Evolutionary conservation across 805 yeast genomes (phyloP).

Genomic region (Cyberlindnera mycetangii): DNA sequence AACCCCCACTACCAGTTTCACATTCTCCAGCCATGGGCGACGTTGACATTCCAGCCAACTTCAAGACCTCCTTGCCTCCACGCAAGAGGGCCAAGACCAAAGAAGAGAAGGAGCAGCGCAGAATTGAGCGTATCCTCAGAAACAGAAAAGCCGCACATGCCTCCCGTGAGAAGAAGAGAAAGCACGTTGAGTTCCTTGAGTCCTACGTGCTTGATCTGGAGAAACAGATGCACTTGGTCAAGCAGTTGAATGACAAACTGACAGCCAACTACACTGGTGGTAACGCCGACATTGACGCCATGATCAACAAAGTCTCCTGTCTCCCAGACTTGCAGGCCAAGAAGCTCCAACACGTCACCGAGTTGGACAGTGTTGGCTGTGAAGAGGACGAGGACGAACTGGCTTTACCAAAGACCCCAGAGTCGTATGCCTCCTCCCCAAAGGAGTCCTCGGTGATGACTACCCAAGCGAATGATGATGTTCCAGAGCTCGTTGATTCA

Average conservation of each 20-base stretch:
- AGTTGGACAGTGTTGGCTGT: conserved; percentile 17
- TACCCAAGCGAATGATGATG: conserved; percentile 4
- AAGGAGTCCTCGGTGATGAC: conserved; percentile 11
- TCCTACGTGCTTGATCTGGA: conserved; percentile 27
- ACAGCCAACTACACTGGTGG: conserved; percentile 21
- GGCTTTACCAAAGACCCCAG: conserved; percentile 29
- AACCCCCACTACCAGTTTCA: not conserved
- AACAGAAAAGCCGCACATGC: conserved; percentile 98
- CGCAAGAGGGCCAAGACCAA: conserved; percentile 94
- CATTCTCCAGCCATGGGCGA: conserved; percentile 19
- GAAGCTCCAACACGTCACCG: conserved; percentile 22
- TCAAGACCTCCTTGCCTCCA: conserved; percentile 71
- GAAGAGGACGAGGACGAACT: conserved; percentile 6
- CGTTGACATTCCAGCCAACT: conserved; percentile 33
- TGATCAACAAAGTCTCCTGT: conserved; percentile 10
- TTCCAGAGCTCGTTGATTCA: conserved; percentile 18
- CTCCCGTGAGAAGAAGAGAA: conserved; percentile 92
- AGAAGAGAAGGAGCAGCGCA: conserved; percentile 95
- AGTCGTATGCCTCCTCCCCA: conserved; percentile 24
- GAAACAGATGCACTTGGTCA: conserved; percentile 22
- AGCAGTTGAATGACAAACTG: conserved; percentile 17
- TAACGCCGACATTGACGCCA: conserved; percentile 17
- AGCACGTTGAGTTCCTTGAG: conserved; percentile 84
- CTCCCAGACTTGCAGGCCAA: conserved; percentile 26
- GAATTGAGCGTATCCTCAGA: conserved; percentile 87